Percentiles rank a stretch among this genome's conserved stretches.
Evolutionary conservation across 1,139 yeast genomes (phyloP).

Genomic region (Zygosaccharomyces pseudobailii): DNA sequence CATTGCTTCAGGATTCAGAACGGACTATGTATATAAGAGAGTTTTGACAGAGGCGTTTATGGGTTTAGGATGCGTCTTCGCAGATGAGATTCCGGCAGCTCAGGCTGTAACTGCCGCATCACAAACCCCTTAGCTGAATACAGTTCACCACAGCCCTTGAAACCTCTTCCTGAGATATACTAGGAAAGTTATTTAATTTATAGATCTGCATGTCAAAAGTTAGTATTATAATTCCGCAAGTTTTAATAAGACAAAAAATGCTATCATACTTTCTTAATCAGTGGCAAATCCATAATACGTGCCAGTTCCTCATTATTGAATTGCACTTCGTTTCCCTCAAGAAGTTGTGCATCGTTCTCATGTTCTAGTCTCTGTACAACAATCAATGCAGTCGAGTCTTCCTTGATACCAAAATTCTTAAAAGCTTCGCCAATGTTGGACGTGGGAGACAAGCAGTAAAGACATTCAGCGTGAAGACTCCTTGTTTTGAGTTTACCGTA

Average conservation of each 20-base stretch:
- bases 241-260: not conserved
- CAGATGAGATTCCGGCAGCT: conserved; percentile 48
- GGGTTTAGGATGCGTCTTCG: conserved; percentile 79
- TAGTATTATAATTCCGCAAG: not conserved
- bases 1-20: conserved; percentile 81
- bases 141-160: conserved; percentile 35
- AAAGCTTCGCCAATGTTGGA: conserved; percentile 46
- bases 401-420: conserved; percentile 44
- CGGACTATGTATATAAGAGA: conserved; percentile 64
- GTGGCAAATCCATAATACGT: conserved; percentile 32
- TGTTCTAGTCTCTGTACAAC: conserved; percentile 36
- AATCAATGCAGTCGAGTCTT: conserved; percentile 34
- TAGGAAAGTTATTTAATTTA: conserved; percentile 25
- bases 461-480: conserved; percentile 48
- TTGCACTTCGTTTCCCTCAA: conserved; percentile 35
- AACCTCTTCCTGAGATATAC: conserved; percentile 18
- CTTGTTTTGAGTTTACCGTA: conserved; percentile 44
- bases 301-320: conserved; percentile 36
- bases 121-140: conserved; percentile 36
- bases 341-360: not conserved
- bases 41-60: conserved; percentile 84
- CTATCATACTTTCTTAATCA: conserved; percentile 36
- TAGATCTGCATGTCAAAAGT: conserved; percentile 20
- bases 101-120: conserved; percentile 6
- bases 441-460: conserved; percentile 49